A percentile compares a stretch with the other conserved stretches of the same genome.
These are phyloP conservation scores for Suaeda aralocaspica DNA, from an alignment of 148 eudicot genomes.

Conservation along the genomic window DNA sequence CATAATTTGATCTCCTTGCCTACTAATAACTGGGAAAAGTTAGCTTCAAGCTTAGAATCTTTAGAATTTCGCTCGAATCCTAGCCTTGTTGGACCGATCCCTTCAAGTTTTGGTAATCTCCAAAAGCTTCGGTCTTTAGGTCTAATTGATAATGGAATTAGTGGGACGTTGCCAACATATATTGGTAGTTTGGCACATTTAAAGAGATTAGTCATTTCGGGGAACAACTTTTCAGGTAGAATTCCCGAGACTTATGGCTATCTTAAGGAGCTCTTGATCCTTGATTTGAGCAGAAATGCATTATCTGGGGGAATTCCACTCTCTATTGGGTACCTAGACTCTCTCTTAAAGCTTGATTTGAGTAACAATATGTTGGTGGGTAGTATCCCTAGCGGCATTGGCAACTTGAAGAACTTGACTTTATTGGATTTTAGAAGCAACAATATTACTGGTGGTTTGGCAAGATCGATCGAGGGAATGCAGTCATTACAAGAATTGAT, in stretches of 20 bases:
- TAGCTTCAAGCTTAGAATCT: conserved; percentile 49
- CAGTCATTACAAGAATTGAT: conserved; percentile 61
- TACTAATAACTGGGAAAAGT: conserved; percentile 41
- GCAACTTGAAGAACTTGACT: conserved; percentile 53
- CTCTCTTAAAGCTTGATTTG: conserved; percentile 78
- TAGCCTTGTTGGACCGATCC: conserved; percentile 56
- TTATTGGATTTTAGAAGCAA: conserved; percentile 72
- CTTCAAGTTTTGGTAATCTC: conserved; percentile 47
- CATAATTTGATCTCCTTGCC: conserved; percentile 44
- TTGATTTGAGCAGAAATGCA: conserved; percentile 71
- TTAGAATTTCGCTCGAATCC: conserved; percentile 78
- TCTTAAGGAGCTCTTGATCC: conserved; percentile 57
- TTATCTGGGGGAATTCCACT: conserved; percentile 58
- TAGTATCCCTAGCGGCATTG: conserved; percentile 44
- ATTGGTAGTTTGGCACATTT: conserved; percentile 52
- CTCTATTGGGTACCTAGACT: conserved; percentile 50
- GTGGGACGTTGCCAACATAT: conserved; percentile 49
- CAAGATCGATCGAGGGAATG: conserved; percentile 51
- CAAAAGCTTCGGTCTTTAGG: conserved; percentile 64
- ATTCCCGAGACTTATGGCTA: conserved; percentile 49
- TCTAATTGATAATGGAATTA: conserved; percentile 55
- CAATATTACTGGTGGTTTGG: conserved; percentile 57
- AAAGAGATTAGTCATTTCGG: conserved; percentile 59
- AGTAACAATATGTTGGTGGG: conserved; percentile 66
- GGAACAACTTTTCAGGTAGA: conserved; percentile 46